Evolutionary conservation across 495 filamentous ascomycete genomes (phyloP).

Genomic region (Oidiodendron maius): DNA sequence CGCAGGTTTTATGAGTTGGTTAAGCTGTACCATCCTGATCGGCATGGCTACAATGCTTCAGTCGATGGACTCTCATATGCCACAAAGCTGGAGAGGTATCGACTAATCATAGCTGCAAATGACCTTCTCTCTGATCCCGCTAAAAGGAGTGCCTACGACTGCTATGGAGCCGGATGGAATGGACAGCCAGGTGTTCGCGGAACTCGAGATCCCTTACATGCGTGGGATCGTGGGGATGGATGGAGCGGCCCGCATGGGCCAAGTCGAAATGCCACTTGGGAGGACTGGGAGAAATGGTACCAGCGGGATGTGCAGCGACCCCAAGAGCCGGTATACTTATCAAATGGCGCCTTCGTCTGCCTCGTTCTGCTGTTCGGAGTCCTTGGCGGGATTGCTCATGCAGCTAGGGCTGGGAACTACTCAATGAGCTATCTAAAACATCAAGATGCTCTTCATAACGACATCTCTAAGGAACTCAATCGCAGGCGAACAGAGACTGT

Average conservation of each 20-base stretch:
- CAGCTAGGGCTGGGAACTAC: conserved; percentile 54
- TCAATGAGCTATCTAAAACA: conserved; percentile 53
- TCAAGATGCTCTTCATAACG: conserved; percentile 53
- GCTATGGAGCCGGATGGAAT: conserved; percentile 74
- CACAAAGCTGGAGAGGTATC: conserved; percentile 76
- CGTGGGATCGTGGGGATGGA: conserved; percentile 31
- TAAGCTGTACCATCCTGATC: conserved; percentile 94
- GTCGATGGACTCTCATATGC: conserved; percentile 38
- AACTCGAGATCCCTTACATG: conserved; percentile 23
- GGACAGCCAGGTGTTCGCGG: conserved; percentile 32
- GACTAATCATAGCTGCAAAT: conserved; percentile 79
- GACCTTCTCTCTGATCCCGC: conserved; percentile 80
- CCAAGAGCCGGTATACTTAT: conserved; percentile 59
- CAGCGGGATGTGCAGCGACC: conserved; percentile 27
- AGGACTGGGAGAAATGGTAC: conserved; percentile 94
- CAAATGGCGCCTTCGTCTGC: conserved; percentile 67
- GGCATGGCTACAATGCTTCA: conserved; percentile 25
- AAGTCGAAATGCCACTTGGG: conserved; percentile 88
- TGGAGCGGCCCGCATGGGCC: conserved; percentile 50
- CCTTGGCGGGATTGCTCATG: conserved; percentile 62
- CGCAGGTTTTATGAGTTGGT: conserved; percentile 79
- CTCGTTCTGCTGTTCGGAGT: conserved; percentile 61
- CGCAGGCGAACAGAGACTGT: conserved; percentile 46
- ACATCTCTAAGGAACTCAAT: conserved; percentile 55
- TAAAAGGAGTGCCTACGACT: conserved; percentile 76